These are phyloP conservation scores for Hirschioporus abietinus DNA, from an alignment of 768 basidiomycete species.

Conservation along the genomic window DNA sequence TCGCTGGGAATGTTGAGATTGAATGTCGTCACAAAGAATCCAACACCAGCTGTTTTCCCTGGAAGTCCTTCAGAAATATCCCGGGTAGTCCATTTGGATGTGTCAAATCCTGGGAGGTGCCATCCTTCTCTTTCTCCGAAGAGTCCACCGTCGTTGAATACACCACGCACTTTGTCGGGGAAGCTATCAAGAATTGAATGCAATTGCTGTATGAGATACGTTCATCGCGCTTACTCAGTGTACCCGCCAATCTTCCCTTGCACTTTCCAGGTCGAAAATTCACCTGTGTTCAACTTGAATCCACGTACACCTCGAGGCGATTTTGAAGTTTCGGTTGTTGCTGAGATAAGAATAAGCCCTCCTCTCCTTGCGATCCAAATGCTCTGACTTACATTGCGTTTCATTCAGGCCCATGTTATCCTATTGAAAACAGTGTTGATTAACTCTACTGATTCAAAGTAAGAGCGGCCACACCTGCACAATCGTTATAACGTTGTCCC, in stretches of 20 bases:
- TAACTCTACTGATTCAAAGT: background rate
- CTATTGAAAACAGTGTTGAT: conserved; percentile 12
- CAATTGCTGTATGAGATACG: background rate
- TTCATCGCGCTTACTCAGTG: conserved; percentile 36
- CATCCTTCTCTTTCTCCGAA: conserved; percentile 68
- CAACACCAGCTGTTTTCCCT: conserved; percentile 55
- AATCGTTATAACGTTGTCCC: conserved; percentile 74
- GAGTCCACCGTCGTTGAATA: conserved; percentile 69
- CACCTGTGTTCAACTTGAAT: conserved; percentile 51
- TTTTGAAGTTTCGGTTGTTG: conserved; percentile 49
- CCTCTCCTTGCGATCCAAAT: background rate
- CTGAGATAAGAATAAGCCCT: conserved; percentile 18
- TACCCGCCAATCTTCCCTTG: conserved; percentile 75
- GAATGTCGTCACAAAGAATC: conserved; percentile 78
- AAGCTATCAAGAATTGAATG: conserved; percentile 38
- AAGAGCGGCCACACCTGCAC: conserved; percentile 44
- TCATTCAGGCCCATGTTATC: conserved; percentile 4
- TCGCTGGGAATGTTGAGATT: conserved; percentile 50
- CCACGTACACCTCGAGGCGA: conserved; percentile 77
- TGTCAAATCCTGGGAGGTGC: conserved; percentile 69
- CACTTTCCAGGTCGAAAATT: conserved; percentile 58
- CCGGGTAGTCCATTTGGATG: conserved; percentile 51
- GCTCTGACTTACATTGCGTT: conserved; percentile 20
- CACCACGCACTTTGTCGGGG: conserved; percentile 64
- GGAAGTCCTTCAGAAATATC: conserved; percentile 58